Percentiles rank a stretch among this genome's conserved stretches.
phyloP scores from a whole-genome alignment of 768 basidiomycete genomes.

The Serendipita sp. region DNA sequence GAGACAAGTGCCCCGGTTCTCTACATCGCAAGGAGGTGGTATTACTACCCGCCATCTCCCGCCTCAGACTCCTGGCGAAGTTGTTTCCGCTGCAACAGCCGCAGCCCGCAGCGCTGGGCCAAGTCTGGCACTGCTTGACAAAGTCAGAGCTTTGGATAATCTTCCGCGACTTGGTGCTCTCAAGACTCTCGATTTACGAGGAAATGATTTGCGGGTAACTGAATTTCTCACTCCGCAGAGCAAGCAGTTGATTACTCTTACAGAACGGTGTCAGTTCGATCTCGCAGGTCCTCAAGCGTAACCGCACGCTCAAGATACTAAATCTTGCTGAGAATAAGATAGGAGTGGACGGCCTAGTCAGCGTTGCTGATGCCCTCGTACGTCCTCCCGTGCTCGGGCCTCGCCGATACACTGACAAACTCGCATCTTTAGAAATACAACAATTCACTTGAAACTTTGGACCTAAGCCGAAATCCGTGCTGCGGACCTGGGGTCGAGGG shows the following conservation, averaged over 20 bases:
- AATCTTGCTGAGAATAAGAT: slow-evolving; percentile 92
- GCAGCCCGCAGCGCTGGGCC: slow-evolving; percentile 24
- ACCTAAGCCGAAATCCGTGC: slow-evolving; percentile 85
- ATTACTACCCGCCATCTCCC: slow-evolving; percentile 30
- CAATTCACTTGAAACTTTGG: slow-evolving; percentile 79
- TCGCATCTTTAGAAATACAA: slow-evolving; percentile 70
- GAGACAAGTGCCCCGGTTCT: slow-evolving; percentile 43
- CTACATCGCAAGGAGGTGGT: slow-evolving; percentile 33
- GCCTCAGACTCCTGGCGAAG: not conserved
- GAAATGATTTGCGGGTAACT: slow-evolving; percentile 73
- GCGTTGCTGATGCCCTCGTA: slow-evolving; percentile 79
- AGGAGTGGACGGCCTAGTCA: slow-evolving; percentile 60
- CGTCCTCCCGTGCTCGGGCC: slow-evolving; percentile 16
- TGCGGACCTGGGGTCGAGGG: slow-evolving; percentile 80
- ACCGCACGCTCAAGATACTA: slow-evolving; percentile 83
- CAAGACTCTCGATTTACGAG: slow-evolving; percentile 76
- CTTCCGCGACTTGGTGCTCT: slow-evolving; percentile 73
- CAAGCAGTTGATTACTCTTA: slow-evolving; percentile 6
- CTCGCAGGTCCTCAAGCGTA: slow-evolving; percentile 89
- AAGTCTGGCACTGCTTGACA: slow-evolving; percentile 65
- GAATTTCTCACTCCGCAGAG: not conserved
- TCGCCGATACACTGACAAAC: not conserved
- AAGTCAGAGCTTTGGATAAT: slow-evolving; percentile 77
- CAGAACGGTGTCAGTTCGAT: slow-evolving; percentile 72
- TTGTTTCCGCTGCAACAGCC: slow-evolving; percentile 1